phyloP scores from a whole-genome alignment of 176 grass and related monocot genomes.

The Raddia guianensis region DNA sequence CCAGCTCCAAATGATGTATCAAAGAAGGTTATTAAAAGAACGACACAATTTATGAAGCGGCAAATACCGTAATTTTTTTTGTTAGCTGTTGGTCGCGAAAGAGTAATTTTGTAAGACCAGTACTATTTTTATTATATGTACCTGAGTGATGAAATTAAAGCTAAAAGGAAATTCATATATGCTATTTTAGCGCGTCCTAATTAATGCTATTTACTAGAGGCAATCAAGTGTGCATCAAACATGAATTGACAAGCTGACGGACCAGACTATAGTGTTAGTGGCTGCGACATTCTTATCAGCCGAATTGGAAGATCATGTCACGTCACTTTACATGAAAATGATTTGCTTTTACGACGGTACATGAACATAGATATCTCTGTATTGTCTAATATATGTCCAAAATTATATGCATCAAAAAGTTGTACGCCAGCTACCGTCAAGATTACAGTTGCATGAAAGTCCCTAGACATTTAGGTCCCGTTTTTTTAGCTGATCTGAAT shows the following conservation, averaged over 20 bases:
- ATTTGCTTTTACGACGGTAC: neutral
- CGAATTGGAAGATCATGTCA: neutral
- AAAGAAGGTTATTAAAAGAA: neutral
- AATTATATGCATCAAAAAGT: neutral
- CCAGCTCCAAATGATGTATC: neutral
- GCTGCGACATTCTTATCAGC: slow-evolving; percentile 16
- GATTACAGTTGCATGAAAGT: neutral
- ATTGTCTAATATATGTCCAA: too few species aligned
- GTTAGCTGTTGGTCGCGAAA: too few species aligned
- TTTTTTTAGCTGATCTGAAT: too few species aligned
- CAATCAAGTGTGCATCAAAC: neutral
- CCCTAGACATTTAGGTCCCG: neutral
- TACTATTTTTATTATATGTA: neutral
- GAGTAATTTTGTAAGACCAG: neutral
- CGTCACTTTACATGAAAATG: neutral
- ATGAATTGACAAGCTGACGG: neutral
- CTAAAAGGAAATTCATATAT: neutral
- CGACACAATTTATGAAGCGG: neutral
- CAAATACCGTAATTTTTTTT: neutral
- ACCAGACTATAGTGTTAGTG: neutral
- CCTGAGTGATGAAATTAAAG: neutral
- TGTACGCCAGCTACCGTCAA: neutral
- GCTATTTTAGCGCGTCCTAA: neutral
- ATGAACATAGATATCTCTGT: neutral
- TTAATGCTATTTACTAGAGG: neutral